Conservation (phyloP, 805 yeast genomes). For the Millerago galiae region DNA sequence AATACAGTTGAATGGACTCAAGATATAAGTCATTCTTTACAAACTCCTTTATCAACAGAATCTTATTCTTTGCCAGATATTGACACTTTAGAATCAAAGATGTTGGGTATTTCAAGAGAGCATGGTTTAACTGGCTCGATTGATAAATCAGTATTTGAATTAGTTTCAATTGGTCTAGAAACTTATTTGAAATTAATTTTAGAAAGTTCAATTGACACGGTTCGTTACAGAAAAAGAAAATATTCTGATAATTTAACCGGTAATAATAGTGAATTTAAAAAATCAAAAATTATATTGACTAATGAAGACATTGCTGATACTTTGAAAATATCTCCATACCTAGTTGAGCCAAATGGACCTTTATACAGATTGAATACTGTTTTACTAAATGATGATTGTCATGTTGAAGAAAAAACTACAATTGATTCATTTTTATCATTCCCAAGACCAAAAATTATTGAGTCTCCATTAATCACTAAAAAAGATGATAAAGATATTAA, state of each 20-base stretch:
- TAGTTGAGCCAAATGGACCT: constrained; percentile 65
- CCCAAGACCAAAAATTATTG: constrained; percentile 6
- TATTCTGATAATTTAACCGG: constrained; percentile 25
- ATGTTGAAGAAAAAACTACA: constrained; percentile 20
- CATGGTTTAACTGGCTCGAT: constrained; percentile 81
- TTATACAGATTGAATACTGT: constrained; percentile 41
- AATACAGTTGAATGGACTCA: constrained; percentile 82
- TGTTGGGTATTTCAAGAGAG: constrained; percentile 82
- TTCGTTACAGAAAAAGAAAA: constrained; percentile 50
- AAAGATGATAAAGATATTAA: not conserved
- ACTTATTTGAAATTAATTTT: constrained; percentile 67
- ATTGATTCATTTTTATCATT: constrained; percentile 15
- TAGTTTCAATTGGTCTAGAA: constrained; percentile 76
- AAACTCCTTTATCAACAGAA: constrained; percentile 74
- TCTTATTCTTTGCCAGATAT: constrained; percentile 77
- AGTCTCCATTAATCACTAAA: constrained; percentile 1
- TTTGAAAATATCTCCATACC: constrained; percentile 55
- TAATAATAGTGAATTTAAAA: constrained; percentile 1
- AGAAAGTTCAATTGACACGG: constrained; percentile 68
- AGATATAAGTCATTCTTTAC: constrained; percentile 81
- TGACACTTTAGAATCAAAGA: constrained; percentile 57
- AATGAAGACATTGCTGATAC: constrained; percentile 66
- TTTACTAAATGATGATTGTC: constrained; percentile 47
- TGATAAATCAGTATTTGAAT: constrained; percentile 71
- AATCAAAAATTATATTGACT: constrained; percentile 39